phyloP scores from a whole-genome alignment of 2,329 filamentous ascomycete species.

The Diaporthe citri region DNA sequence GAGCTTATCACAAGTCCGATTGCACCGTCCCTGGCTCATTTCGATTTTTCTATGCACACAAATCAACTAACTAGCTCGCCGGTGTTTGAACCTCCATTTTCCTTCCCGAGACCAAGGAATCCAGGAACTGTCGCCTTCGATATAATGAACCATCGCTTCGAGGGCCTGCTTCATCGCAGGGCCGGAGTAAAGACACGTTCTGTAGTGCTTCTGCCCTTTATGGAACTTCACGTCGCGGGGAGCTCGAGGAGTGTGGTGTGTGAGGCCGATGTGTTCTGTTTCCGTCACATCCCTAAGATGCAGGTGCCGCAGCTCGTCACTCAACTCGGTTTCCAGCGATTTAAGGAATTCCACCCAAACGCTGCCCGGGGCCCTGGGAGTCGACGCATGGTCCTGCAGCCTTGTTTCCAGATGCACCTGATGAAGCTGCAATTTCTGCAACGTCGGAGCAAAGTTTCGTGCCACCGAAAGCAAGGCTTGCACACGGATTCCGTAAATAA shows the following conservation, averaged over 20 bases:
- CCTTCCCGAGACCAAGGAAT: not conserved
- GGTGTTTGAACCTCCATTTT: not conserved
- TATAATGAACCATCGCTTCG: not conserved
- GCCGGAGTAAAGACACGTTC: not conserved
- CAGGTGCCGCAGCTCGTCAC: not conserved
- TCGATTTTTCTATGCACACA: not conserved
- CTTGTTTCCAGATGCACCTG: not conserved
- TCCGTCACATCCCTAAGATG: not conserved
- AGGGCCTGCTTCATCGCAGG: not conserved
- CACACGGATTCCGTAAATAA: not conserved
- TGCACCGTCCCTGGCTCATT: not conserved
- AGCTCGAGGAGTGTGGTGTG: not conserved
- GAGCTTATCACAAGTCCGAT: not conserved
- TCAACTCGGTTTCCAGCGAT: not conserved
- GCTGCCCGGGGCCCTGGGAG: not conserved
- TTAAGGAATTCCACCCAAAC: not conserved
- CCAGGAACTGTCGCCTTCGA: not conserved
- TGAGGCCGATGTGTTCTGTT: not conserved
- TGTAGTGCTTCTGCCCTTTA: not conserved
- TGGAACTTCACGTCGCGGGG: not conserved
- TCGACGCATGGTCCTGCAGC: not conserved
- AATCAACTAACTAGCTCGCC: not conserved
- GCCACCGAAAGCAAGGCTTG: not conserved
- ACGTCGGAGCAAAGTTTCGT: not conserved
- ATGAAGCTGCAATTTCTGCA: not conserved